Base-by-base conservation (phyloP, 331 rosid species). In the Dryas integrifolia region DNA sequence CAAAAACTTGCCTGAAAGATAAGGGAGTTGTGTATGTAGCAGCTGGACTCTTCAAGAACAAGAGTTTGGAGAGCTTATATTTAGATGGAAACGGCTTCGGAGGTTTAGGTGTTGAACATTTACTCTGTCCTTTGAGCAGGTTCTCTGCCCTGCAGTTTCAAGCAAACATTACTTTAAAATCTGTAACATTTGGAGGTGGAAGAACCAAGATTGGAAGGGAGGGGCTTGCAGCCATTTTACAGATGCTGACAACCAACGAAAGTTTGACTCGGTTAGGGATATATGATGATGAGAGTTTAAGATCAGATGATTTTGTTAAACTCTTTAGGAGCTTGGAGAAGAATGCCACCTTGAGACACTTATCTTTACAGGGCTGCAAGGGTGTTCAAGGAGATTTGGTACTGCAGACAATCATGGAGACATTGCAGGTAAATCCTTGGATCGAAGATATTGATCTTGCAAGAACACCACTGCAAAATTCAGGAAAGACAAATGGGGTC, bases 401-500 rank as follows among this genome's bases (percentile, higher is more conserved):
- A 61, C 73, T 88, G 82, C 80, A 88, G 81, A 76, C 85, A 47
- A 89, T 95, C 46, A 82, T 85, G 92, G 99, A 89, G 86, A 87
- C 87, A 48, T 26, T 95, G 0, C 91, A 90, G 78, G 87, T 95
- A 51, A 92, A 95, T 85, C 99, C 98, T 81, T 95, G 96, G 97
- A 85, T 92, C 14, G 98, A 95, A 84, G 96, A 85, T 70, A 85
- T 95, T 64, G 96, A 92, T 84, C 96, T 95, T 41, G 85, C 89
- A 7, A 85, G 90, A 78, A 95, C 97, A 51, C 96, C 97, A 5
- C 71, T 92, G 40, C 93, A 91, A 43, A 89, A 71, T 77, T 86
- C 93, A 4, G 96, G 96, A 58, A 84, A 81, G 83, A 82, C 92
- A 15, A 80, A 50, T 11, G 87, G 76, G 6, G 79, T 95, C 79